Evolutionary conservation across 192 early-diverging fungal genomes (phyloP), one percentile per base, ranked within the genome.

Genomic region (Jimgerdemannia lactiflua): DNA sequence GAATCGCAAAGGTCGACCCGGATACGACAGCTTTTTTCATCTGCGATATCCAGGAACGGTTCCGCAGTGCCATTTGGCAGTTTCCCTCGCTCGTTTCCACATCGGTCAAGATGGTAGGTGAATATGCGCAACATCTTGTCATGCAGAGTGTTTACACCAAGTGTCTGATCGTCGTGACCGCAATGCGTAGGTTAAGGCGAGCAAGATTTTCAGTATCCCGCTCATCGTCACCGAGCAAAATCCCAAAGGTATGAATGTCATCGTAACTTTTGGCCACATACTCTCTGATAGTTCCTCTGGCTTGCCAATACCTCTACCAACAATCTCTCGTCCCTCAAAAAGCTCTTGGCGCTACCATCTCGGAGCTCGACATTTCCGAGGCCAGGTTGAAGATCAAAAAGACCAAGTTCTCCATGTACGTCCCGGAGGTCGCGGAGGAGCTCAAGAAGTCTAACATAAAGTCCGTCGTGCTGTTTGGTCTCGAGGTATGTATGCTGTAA

Each of bases 201-300:
- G 93, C 66, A 86, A 90, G 67, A 85, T 93, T 44, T 88, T 96
- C 54, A 84, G 91, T 44, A 89, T 96, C 40, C 96, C 96, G 29
- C 77, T 98, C 59, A 82, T 97, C 65, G 95, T 96, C 67, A 96
- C 97, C 19, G 97, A 98, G 78, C 97, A 98, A 84, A 80, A 92
- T 72, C 91, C 91, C 18, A 89, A 87, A 79, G 89, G 89, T 89
- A 70, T 69, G 7, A 64, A 70, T 59, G 29, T 29, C 29, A 29
- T 29, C 29, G 29, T 29, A 29, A 29, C 29, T 29, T 29, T 29
- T 29, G 29, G 29, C 29, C 29, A 29, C 29, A 29, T 29, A 29
- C 29, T 29, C 14, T 59, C 49, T 59, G 49, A 59, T 2, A 59
- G 14, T 59, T 6, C 14, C 49, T 10, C 6, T 59, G 8, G 14